Conservation (phyloP, 1,139 yeast species). For the Maudiozyma humilis region DNA sequence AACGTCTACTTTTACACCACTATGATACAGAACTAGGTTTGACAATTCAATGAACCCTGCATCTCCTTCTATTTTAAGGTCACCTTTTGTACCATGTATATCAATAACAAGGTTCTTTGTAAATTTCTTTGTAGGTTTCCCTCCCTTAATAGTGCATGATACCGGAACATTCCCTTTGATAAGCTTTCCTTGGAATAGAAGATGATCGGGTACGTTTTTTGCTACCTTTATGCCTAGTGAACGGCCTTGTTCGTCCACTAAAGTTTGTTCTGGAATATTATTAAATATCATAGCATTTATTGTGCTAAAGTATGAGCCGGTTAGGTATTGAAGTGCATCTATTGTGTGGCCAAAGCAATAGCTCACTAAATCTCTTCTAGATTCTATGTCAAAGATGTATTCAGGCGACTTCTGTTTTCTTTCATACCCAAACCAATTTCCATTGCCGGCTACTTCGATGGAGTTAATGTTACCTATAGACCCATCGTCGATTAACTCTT, state of each 20-base stretch:
- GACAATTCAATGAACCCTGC: slow-evolving; percentile 23
- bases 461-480: slow-evolving; percentile 20
- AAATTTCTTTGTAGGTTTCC: slow-evolving; percentile 21
- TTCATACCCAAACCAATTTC: slow-evolving; percentile 22
- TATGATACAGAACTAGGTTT: slow-evolving; percentile 20
- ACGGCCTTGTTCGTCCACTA: slow-evolving; percentile 17
- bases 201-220: slow-evolving; percentile 21
- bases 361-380: slow-evolving; percentile 18
- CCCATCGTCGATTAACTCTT: slow-evolving; percentile 18
- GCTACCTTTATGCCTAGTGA: slow-evolving; percentile 10
- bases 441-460: slow-evolving; percentile 19
- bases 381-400: slow-evolving; percentile 15
- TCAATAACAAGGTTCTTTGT: slow-evolving; percentile 22
- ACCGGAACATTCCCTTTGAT: slow-evolving; percentile 19
- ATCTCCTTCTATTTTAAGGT: slow-evolving; percentile 22
- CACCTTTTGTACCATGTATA: slow-evolving; percentile 25
- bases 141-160: slow-evolving; percentile 22
- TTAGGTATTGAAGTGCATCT: slow-evolving; percentile 19
- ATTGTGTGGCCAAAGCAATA: slow-evolving; percentile 21
- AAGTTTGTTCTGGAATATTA: slow-evolving; percentile 17
- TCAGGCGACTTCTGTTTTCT: slow-evolving; percentile 17
- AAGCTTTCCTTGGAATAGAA: slow-evolving; percentile 19
- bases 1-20: slow-evolving; percentile 13
- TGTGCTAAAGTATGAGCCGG: slow-evolving; percentile 19
- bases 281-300: slow-evolving; percentile 19